These are phyloP conservation scores for Protomyces gravidus DNA, from an alignment of 1,139 yeast species.

Conservation along the genomic window DNA sequence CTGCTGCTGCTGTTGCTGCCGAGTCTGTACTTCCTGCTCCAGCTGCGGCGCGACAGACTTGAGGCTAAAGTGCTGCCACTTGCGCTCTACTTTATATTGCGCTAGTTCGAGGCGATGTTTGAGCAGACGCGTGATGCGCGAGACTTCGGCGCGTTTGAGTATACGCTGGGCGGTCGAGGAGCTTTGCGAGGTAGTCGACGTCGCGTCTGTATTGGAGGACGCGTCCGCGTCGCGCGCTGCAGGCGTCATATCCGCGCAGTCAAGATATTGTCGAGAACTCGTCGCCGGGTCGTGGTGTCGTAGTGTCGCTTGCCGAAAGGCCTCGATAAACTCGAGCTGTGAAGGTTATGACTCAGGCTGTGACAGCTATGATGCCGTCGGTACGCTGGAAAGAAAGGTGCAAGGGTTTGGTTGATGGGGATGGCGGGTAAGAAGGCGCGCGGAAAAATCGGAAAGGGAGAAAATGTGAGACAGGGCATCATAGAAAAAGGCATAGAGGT, in stretches of 20 bases:
- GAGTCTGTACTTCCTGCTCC: slow-evolving; percentile 32
- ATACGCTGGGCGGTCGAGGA: slow-evolving; percentile 27
- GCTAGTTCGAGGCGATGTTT: slow-evolving; percentile 45
- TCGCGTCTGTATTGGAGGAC: neutral
- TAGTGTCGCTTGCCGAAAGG: too few species aligned
- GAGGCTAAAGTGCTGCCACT: slow-evolving; percentile 43
- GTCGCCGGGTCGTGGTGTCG: too few species aligned
- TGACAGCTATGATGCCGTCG: too few species aligned
- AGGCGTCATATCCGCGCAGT: neutral
- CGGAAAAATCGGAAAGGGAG: too few species aligned
- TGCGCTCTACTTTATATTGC: slow-evolving; percentile 44
- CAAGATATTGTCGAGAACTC: too few species aligned
- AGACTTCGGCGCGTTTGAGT: slow-evolving; percentile 31
- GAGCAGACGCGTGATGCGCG: slow-evolving; percentile 42
- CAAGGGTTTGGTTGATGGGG: too few species aligned
- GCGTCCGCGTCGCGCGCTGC: neutral
- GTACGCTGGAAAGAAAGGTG: too few species aligned
- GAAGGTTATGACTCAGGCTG: too few species aligned
- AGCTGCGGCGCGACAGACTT: slow-evolving; percentile 42
- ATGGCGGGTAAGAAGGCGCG: too few species aligned
- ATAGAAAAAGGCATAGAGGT: too few species aligned
- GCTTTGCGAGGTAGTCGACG: slow-evolving; percentile 4
- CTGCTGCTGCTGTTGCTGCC: neutral
- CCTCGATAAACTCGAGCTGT: too few species aligned
- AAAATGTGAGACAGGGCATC: too few species aligned